Base-by-base conservation (phyloP, 768 basidiomycete genomes). In the Pisolithus orientalis region DNA sequence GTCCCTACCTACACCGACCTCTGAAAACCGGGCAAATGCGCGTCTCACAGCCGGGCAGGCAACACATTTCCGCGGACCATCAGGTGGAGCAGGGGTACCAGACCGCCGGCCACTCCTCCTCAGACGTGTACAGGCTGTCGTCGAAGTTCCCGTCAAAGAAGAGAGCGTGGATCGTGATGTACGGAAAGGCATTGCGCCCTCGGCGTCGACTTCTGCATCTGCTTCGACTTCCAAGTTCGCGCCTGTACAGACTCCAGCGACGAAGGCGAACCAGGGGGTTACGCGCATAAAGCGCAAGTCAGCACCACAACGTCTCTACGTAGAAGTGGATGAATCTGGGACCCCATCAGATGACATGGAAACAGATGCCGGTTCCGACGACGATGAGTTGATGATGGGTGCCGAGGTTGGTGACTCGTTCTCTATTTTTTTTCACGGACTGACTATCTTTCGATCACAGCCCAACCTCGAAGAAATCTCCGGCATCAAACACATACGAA, bases 311-410 rank as follows among this genome's bases (percentile, higher is more conserved):
- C 65, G 66, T 42, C 32, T 51, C 29, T 67, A 67, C 9, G 51
- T 63, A n/a, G 64, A 70, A 48, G 63, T 71, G 10, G 71, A 69
- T 42, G 66, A 72, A n/a, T 52, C 56, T 40, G 47, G 56, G 46
- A 60, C 60, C 21, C 51, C 51, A 43, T 57, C n/a, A 27, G 57
- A 71, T 11, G 60, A 46, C n/a, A 37, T 39, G 24, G 39, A 31
- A 47, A 56, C 28, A 31, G 51, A 31, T 46, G 48, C 21, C 34
- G 66, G 68, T 37, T 68, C 79, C 14, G 83, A 76, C 10, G 80
- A 82, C 4, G 83, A 86, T 55, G 81, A 84, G 58, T 62, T 85
- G 29, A 74, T 79, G 72, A 78, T 85, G 66, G 80, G 78, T 27
- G 69, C 74, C n/a, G 77, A 78, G 72, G 85, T 84, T 46, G 32